phyloP scores from a whole-genome alignment of 2,329 filamentous ascomycete species.

The Daldinia eschscholtzii region DNA sequence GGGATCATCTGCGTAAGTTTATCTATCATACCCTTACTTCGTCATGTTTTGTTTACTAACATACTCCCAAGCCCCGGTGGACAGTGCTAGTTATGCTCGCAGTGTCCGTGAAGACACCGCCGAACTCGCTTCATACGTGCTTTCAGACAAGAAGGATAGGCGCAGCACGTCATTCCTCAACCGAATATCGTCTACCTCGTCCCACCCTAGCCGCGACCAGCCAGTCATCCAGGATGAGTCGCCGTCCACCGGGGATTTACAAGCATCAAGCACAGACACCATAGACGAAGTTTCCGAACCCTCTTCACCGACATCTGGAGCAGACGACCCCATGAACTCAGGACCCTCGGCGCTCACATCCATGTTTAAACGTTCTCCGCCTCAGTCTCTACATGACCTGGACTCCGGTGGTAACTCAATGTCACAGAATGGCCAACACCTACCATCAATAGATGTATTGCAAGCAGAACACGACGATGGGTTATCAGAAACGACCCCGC shows the following conservation, averaged over 20 bases:
- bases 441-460: constrained; percentile 27
- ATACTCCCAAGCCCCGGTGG: constrained; percentile 62
- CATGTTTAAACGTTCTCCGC: constrained; percentile 64
- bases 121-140: constrained; percentile 84
- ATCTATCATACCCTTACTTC: not conserved
- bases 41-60: constrained; percentile 35
- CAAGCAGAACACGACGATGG: constrained; percentile 26
- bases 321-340: constrained; percentile 39
- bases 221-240: constrained; percentile 49
- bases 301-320: constrained; percentile 44
- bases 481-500: constrained; percentile 61
- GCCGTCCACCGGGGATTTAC: constrained; percentile 43
- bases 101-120: constrained; percentile 89
- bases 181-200: constrained; percentile 55
- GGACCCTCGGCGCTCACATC: constrained; percentile 58
- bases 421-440: constrained; percentile 13
- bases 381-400: constrained; percentile 51
- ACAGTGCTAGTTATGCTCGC: constrained; percentile 80
- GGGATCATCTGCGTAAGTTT: constrained; percentile 67
- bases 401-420: constrained; percentile 7
- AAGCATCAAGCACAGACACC: constrained; percentile 37
- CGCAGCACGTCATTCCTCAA: constrained; percentile 62
- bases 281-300: constrained; percentile 52
- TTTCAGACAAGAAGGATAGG: constrained; percentile 71
- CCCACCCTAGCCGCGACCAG: constrained; percentile 47